Evolutionary conservation across 176 grass and related monocot species (phyloP), one percentile per base, ranked within the genome.

Genomic region (Puccinellia tenuiflora): DNA sequence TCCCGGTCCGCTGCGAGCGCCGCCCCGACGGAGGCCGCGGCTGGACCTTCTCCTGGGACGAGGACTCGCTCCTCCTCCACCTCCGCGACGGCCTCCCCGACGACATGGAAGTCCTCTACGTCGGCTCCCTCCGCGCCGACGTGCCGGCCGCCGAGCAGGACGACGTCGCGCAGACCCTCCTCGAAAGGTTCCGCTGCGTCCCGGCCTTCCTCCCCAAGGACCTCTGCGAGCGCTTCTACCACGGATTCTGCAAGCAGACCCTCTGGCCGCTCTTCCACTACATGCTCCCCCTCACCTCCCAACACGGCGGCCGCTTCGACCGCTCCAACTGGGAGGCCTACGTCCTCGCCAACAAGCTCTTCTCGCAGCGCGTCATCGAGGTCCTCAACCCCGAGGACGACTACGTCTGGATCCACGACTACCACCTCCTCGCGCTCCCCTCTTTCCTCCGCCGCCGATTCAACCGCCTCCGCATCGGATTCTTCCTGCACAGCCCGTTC

Each of bases 371-470:
- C 62, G 79, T 93, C 82, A 83, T 93, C 51, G 95, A 98, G 90
- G 81, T 98, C 21, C 92, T 98, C 75, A 98, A 93, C 80, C 92
- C 95, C 26, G 95, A 98, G 11, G 95, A 93, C 56, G 95, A 98
- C 89, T 91, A 88, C 77, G 83, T 98, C 26, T 98, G 95, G 95
- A 89, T 95, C 85, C 95, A 98, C 84, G 95, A 98, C 75, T 98
- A 98, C 82, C 95, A 98, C 90, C 95, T 98, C 78, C 85, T 98
- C 0, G 95, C 95, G 21, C 79, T 98, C 38, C 95, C 95, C 14
- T 92, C 95, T 42, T 95, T 95, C 83, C 92, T 98, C 10, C 91
- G 91, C 68, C 83, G 91, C 68, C 79, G 91, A 20, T 93, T 93
- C 82, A 90, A 90, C 83, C 83, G 88, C 79, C 88, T 90, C 73